These are phyloP conservation scores for Pestalotiopsis sp. DNA, from an alignment of 2,329 filamentous ascomycete species.

Conservation along the genomic window DNA sequence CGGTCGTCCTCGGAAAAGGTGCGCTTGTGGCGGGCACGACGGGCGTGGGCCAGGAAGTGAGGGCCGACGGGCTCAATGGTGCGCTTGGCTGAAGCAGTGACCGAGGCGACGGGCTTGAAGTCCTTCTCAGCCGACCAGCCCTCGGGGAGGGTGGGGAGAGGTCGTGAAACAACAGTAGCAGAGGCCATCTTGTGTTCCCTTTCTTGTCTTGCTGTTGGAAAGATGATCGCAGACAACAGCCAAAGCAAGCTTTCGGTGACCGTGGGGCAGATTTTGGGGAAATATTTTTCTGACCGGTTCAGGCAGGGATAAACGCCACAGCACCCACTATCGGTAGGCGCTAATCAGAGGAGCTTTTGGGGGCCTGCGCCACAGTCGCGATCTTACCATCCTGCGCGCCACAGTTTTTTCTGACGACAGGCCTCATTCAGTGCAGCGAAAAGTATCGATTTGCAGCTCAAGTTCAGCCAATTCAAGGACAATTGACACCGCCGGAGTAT, in stretches of 20 bases:
- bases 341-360: not conserved
- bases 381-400: not conserved
- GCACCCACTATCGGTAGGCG: not conserved
- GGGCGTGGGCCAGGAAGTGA: conserved; percentile 96
- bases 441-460: not conserved
- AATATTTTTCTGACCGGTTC: conserved; percentile 12
- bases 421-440: not conserved
- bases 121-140: conserved; percentile 89
- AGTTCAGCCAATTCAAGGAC: not conserved
- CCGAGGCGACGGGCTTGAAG: conserved; percentile 80
- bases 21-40: conserved; percentile 92
- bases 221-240: conserved; percentile 10
- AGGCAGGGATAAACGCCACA: conserved; percentile 5
- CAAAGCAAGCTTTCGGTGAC: not conserved
- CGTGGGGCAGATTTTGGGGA: conserved; percentile 18
- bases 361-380: not conserved
- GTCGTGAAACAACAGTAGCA: conserved; percentile 60
- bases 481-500: not conserved
- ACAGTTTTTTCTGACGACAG: conserved; percentile 7
- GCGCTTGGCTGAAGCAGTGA: conserved; percentile 79
- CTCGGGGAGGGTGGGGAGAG: conserved; percentile 75
- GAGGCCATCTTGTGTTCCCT: conserved; percentile 61
- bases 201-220: conserved; percentile 14
- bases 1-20: conserved; percentile 99
- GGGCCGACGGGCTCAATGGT: conserved; percentile 95